These are phyloP conservation scores for Epithemia pelagica DNA, from an alignment of 108 stramenopile species.

Conservation along the genomic window DNA sequence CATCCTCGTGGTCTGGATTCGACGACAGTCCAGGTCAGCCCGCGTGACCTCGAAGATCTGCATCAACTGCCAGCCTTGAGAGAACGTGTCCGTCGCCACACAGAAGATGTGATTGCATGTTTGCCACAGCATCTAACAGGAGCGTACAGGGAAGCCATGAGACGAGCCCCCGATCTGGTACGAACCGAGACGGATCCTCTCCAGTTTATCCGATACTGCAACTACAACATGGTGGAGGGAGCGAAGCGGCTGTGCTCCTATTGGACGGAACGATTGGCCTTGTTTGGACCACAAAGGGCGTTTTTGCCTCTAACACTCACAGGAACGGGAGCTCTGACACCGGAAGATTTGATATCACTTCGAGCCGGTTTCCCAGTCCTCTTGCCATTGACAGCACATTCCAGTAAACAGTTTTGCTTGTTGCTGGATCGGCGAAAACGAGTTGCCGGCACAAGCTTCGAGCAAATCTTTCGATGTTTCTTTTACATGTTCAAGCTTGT, in stretches of 20 bases:
- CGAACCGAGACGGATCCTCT: not conserved
- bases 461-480: not conserved
- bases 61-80: not conserved
- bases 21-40: no score
- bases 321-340: not conserved
- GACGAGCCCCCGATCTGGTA: not conserved
- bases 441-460: not conserved
- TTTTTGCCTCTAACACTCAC: constrained; percentile 1
- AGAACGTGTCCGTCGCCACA: not conserved
- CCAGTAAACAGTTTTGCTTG: not conserved
- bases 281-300: constrained; percentile 1
- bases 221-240: not conserved
- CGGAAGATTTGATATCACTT: not conserved
- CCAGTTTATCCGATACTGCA: not conserved
- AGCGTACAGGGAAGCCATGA: not conserved
- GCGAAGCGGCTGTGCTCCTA: not conserved
- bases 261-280: not conserved
- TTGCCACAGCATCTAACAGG: not conserved
- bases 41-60: no score
- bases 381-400: not conserved
- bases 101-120: not conserved
- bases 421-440: not conserved
- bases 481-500: not conserved
- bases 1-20: no score
- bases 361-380: not conserved